Base-by-base conservation (phyloP, 1,139 yeast genomes). In the Sugiyamaella paludigena region DNA sequence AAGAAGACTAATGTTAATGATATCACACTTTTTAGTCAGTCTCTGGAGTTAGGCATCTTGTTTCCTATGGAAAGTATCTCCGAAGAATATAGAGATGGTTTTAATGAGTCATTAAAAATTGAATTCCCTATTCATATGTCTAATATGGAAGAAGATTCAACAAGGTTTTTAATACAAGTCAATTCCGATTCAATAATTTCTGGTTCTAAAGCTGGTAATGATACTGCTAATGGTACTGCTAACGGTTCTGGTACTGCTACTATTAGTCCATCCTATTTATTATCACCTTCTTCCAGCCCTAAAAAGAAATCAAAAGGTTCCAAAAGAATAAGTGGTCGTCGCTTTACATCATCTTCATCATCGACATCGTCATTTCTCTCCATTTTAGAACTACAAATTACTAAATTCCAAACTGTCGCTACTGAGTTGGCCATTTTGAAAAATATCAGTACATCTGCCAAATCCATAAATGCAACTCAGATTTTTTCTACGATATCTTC, bases 41-140 rank as follows among this genome's bases (percentile, higher is more conserved):
- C 34, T 3, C 34, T 51, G 19, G 41, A 47, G n/a, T 29, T 51
- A 6, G 49, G 51, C 7, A 16, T 51, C 6, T 37, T 51, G n/a
- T 19, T 48, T 28, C 50, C 48, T 7, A 12, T 36, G 10, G 34
- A 13, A 24, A 15, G 26, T n/a, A 24, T 11, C 12, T n/a, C 31
- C 9, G 35, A n/a, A 13, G 12, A 15, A 26, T 11, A 30, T 30
- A n/a, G n/a, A 4, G 36, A 4, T 30, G 35, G n/a, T 38, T 3
- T 10, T 12, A 10, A 32, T 19, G 40, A 26, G 15, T n/a, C 24
- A 8, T 35, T 41, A 7, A 36, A 31, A 5, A 9, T 36, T 7
- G 28, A 35, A 29, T 13, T 30, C 8, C 42, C 49, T 27, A 37
- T 46, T 6, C 30, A 26, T 10, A 27, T 47, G 10, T 24, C 26